Conservation (phyloP, 805 yeast species). For the Isabelozyma rhagii region DNA sequence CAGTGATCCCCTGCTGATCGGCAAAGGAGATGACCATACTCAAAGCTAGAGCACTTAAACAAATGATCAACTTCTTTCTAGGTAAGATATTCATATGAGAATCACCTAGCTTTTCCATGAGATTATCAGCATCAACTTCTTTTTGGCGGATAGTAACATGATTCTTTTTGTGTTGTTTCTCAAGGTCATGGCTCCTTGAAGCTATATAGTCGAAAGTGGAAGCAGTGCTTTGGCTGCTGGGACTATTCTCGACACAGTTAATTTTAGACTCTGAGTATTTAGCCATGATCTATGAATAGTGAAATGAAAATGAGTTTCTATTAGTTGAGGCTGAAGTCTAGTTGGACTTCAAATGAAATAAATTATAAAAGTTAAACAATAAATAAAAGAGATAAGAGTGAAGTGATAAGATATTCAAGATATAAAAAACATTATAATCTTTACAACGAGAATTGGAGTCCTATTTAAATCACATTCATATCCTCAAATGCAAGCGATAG, state of each 20-base stretch:
- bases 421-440: too few relatives aligned
- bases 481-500: too few relatives aligned
- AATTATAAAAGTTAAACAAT: too few relatives aligned
- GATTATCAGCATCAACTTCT: neutral
- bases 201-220: neutral
- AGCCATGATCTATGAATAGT: neutral
- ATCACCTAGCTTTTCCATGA: slow-evolving; percentile 30
- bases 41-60: slow-evolving; percentile 34
- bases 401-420: too few relatives aligned
- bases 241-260: neutral
- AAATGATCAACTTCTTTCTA: slow-evolving; percentile 30
- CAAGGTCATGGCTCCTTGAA: neutral
- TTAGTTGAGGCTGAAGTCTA: too few relatives aligned
- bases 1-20: slow-evolving; percentile 49
- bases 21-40: slow-evolving; percentile 43
- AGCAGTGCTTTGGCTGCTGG: neutral
- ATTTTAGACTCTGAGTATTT: neutral
- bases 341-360: too few relatives aligned
- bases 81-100: slow-evolving; percentile 43
- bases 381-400: too few relatives aligned
- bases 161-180: neutral
- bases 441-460: too few relatives aligned
- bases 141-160: neutral
- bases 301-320: too few relatives aligned
- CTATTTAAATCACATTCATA: too few relatives aligned